Evolutionary conservation across 495 filamentous ascomycete genomes (phyloP), one percentile per base, ranked within the genome.

Genomic region (Penicillium coprophilum): DNA sequence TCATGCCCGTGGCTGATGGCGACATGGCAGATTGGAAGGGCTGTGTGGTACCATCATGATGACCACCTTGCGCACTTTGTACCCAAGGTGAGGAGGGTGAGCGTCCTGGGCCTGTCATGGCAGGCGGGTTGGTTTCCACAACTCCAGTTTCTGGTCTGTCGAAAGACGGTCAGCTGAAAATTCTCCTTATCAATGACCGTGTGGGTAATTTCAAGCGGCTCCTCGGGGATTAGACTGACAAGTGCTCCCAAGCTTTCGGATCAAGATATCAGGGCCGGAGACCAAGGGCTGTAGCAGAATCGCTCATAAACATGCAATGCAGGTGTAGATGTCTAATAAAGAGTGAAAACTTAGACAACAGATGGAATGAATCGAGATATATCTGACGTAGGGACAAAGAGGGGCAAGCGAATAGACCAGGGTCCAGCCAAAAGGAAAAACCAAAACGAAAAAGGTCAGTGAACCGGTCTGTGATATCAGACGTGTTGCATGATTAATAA

Each of bases 1-100:
- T 72, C 66, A 55, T 64, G 61, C 68, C 77, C 75, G 50, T 24
- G 17, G 68, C 71, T 71, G 72, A 75, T 69, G 63, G 73, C 74
- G 74, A 75, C 60, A 64, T 60, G 63, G 63, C 49, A 40, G 68
- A 39, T 55, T 74, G 65, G 46, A 62, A 67, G 15, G 63, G 28
- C 17, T 66, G 57, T 17, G 50, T 32, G 23, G 34, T 28, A 34
- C 58, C 59, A 39, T 70, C 61, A 51, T 64, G 67, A 50, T 65
- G 62, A 51, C 56, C 57, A 27, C 62, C 63, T 46, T 68, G 67
- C 17, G 62, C 54, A 43, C 68, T 67, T 64, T 69, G 66, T 44
- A 68, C 65, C 77, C 77, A 80, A 34, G 78, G 74, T 12, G 74
- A 78, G 28, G 71, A 72, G 51, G 77, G 76, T 52, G 78, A 76